Conservation (phyloP, 352 stramenopile genomes). For the Globisporangium cederbergense region DNA sequence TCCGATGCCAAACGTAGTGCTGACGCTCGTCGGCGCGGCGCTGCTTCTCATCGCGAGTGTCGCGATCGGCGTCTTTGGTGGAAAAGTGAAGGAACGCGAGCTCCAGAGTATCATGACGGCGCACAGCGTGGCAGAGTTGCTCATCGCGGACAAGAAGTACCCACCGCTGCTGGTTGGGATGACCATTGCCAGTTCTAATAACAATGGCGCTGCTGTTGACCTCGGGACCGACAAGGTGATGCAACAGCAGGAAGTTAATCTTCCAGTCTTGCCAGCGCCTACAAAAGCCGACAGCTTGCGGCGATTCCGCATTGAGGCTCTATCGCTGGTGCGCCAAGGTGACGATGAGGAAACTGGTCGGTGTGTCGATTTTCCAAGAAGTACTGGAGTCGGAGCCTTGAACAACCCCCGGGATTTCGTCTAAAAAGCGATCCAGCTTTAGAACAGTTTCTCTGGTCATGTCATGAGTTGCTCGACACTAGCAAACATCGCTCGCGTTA, state of each 20-base stretch:
- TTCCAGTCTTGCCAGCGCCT: neutral
- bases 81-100: neutral
- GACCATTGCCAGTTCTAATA: slow-evolving; percentile 13
- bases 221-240: neutral
- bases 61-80: neutral
- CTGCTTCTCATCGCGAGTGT: neutral
- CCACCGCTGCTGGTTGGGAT: slow-evolving; percentile 10
- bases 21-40: neutral
- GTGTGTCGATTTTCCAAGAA: neutral
- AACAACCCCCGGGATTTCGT: neutral
- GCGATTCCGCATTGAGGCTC: neutral
- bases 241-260: neutral
- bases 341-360: neutral
- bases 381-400: too few species aligned
- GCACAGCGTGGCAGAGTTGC: slow-evolving; percentile 6
- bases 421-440: neutral
- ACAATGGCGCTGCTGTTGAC: too few species aligned
- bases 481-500: too few species aligned
- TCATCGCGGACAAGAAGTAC: slow-evolving; percentile 15
- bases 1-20: slow-evolving; percentile 3
- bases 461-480: neutral
- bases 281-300: neutral
- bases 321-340: neutral
- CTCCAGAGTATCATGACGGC: slow-evolving; percentile 1
- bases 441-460: neutral